Base-by-base conservation (phyloP, 1,284 basidiomycete species). In the Ustilago tritici region DNA sequence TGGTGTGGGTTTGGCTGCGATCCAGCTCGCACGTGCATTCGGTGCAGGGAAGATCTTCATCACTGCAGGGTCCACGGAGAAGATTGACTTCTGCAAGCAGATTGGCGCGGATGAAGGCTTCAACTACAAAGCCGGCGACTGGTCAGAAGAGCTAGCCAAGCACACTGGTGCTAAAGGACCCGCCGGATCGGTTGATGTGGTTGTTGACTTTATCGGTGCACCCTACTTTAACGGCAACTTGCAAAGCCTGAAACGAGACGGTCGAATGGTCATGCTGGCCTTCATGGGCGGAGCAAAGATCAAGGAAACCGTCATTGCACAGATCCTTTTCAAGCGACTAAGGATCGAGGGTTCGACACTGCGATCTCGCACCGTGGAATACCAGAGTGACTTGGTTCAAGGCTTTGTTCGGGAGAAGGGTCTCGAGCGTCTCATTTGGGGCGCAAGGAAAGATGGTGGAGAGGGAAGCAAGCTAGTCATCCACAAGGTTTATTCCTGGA, bases 341-440 rank as follows among this genome's bases (percentile, higher is more conserved):
- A 91, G 92, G 12, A 92, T 99, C 62, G 92, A 95, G 86, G 95
- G 95, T 28, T 93, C 93, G 14, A 97, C 94, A 0, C 88, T 98
- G 47, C 91, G 95, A 43, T 92, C 92, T 28, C 90, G 94, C 56
- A 90, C 90, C n/a, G 84, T 89, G 35, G 89, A 90, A 70, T 98
- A 98, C 87, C 95, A 98, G 87, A 89, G 90, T 5, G 89, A 92
- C 17, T 88, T 98, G 38, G 90, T 97, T 57, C 86, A 89, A 55
- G 89, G 90, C 89, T 95, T 92, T 81, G 66, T 83, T 11, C 59
- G 66, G 28, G 61, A 78, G 36, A 70, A 73, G 52, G 75, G 75
- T 49, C 65, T 78, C 23, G 71, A 76, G 35, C 50, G 76, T 11
- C 56, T 76, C 34, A 78, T 75, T 50, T 54, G 55, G 3, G 76